Percentiles rank a stretch among this genome's conserved stretches.
These are phyloP conservation scores for Trametes meyenii DNA, from an alignment of 768 basidiomycete species.

Conservation along the genomic window DNA sequence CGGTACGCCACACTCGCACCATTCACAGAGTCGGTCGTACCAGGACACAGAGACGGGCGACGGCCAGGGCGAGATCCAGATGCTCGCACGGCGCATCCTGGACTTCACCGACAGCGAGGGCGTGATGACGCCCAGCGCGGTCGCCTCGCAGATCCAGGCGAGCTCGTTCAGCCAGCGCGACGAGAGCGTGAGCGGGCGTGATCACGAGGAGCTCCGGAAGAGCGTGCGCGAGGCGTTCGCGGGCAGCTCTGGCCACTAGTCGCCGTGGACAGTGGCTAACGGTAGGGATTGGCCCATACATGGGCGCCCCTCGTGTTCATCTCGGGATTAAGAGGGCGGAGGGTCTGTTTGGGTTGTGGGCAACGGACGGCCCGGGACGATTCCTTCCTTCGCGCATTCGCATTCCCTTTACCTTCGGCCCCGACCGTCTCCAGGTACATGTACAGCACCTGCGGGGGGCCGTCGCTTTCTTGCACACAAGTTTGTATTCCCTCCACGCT, in stretches of 20 bases:
- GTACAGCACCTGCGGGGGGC: not conserved
- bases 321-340: constrained; percentile 2
- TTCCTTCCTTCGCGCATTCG: constrained; percentile 3
- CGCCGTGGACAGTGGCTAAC: not conserved
- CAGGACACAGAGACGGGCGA: constrained; percentile 85
- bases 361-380: constrained; percentile 18
- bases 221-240: constrained; percentile 84
- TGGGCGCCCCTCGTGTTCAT: not conserved
- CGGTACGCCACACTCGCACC: constrained; percentile 72
- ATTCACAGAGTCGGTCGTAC: constrained; percentile 69
- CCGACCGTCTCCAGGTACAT: not conserved
- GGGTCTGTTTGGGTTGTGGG: constrained; percentile 15
- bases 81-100: constrained; percentile 81
- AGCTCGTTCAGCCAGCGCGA: constrained; percentile 70
- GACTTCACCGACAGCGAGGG: constrained; percentile 78
- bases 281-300: not conserved
- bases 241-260: constrained; percentile 51
- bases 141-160: constrained; percentile 68
- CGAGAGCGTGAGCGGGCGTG: constrained; percentile 48
- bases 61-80: constrained; percentile 89
- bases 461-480: constrained; percentile 6
- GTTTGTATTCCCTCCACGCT: constrained; percentile 1
- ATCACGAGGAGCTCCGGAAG: constrained; percentile 80
- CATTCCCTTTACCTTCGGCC: constrained; percentile 4
- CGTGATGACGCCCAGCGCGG: constrained; percentile 58